Evolutionary conservation across 176 grass and related monocot species (phyloP).

Genomic region (Echinochloa phyllopogon): DNA sequence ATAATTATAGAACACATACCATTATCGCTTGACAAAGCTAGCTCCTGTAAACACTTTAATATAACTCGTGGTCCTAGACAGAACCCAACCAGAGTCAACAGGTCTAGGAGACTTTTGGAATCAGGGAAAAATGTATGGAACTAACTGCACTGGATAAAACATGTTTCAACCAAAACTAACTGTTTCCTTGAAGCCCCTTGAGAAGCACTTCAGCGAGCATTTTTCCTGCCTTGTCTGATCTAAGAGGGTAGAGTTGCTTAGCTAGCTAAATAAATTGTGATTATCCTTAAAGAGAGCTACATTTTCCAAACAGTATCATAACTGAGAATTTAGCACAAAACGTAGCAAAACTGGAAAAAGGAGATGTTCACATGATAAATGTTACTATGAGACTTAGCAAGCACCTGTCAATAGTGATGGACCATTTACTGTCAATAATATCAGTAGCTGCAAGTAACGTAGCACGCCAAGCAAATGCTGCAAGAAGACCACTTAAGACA

Average conservation of each 20-base stretch:
- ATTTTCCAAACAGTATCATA: not conserved
- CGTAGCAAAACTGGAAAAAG: not conserved
- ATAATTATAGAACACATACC: slow-evolving; percentile 52
- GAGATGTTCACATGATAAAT: not conserved
- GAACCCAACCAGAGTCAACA: slow-evolving; percentile 90
- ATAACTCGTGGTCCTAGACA: slow-evolving; percentile 92
- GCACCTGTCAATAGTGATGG: slow-evolving; percentile 89
- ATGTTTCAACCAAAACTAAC: slow-evolving; percentile 41
- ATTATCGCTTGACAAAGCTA: slow-evolving; percentile 72
- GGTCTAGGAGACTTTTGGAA: slow-evolving; percentile 57
- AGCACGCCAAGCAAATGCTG: slow-evolving; percentile 85
- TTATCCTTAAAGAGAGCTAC: not conserved
- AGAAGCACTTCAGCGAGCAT: slow-evolving; percentile 92
- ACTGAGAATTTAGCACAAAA: not conserved
- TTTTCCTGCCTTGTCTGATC: slow-evolving; percentile 95
- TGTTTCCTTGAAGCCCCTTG: slow-evolving; percentile 92
- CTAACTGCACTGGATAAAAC: slow-evolving; percentile 5
- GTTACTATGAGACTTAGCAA: slow-evolving; percentile 5
- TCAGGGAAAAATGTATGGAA: slow-evolving; percentile 6
- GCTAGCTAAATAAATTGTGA: slow-evolving; percentile 5
- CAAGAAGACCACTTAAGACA: slow-evolving; percentile 75
- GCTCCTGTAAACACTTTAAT: slow-evolving; percentile 89
- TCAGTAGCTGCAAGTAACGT: slow-evolving; percentile 82
- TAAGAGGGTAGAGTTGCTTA: slow-evolving; percentile 31
- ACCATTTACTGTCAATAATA: slow-evolving; percentile 99